A percentile compares a stretch with the other conserved stretches of the same genome.
phyloP scores from a whole-genome alignment of 2,329 filamentous ascomycete species.

The Penicillium sp. region DNA sequence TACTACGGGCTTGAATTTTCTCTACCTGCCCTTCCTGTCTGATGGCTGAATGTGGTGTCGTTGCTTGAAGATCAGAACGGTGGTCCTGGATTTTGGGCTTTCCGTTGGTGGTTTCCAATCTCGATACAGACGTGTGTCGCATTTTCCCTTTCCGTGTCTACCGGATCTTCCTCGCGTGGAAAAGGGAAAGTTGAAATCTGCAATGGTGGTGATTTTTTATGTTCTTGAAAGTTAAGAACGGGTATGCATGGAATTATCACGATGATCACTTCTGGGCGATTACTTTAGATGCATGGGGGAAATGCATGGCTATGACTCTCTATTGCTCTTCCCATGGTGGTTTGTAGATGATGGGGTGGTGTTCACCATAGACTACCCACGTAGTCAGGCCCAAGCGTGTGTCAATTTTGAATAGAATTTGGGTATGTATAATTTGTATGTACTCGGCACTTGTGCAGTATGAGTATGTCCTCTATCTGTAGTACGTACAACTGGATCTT shows the following conservation, averaged over 20 bases:
- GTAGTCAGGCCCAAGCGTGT: too few species aligned
- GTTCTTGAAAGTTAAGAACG: constrained; percentile 19
- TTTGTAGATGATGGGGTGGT: neutral
- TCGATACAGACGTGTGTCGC: neutral
- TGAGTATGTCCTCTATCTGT: too few species aligned
- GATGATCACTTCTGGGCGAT: constrained; percentile 10
- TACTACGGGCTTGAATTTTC: neutral
- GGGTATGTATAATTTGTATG: too few species aligned
- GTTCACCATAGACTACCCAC: too few species aligned
- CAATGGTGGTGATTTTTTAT: constrained; percentile 22
- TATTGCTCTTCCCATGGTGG: neutral
- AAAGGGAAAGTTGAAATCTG: constrained; percentile 6
- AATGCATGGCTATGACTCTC: constrained; percentile 12
- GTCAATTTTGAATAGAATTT: too few species aligned
- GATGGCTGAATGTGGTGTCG: too few species aligned
- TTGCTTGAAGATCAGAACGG: neutral
- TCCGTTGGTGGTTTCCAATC: neutral
- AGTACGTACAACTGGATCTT: too few species aligned
- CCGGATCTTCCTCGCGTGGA: constrained; percentile 9
- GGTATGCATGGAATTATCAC: constrained; percentile 15
- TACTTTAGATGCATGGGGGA: constrained; percentile 18
- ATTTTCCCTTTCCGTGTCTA: constrained; percentile 12
- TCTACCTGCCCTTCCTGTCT: neutral
- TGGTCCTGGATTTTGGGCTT: neutral
- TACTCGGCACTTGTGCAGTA: too few species aligned